Evolutionary conservation across 441 rosid species (phyloP), one percentile per base, ranked within the genome.

Genomic region (Populus hybrid): DNA sequence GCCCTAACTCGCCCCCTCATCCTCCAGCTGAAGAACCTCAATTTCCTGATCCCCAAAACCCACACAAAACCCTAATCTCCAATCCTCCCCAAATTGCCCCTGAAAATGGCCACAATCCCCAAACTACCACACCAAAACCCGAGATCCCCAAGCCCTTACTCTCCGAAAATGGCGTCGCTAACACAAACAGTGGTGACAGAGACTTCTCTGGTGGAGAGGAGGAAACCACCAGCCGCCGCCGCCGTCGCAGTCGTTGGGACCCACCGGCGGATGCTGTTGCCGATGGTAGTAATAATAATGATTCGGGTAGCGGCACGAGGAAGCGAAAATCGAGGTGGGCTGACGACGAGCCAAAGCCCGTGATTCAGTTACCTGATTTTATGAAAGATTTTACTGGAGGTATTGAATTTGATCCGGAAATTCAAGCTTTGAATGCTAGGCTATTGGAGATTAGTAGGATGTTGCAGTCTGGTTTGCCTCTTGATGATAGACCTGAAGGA

Each of bases 301-400:
- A 89, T 7, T 36, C 89, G 0, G 90, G 89, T 1, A 78, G 85
- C 24, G 94, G 90, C 12, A 77, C 87, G 2, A 85, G 85, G 85
- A 94, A 94, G 91, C 82, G 98, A 82, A 96, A 87, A 86, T 93
- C 97, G 2, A 81, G 99, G 57, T 96, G 98, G 99, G 97, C 97
- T 1, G 94, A 93, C 61, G 95, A 95, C 24, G 98, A 93, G 80
- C 97, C 97, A 8, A 95, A 90, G 83, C 97, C 94, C 1, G 50
- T 85, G 64, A 82, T 94, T 83, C 97, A 94, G 85, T 85, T 96
- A 26, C 99, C 98, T 8, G 98, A 95, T 86, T 95, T 93, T 79
- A 90, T 94, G 91, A 95, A 94, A 69, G 99, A 95, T 72, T 88
- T 93, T 64, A 78, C 96, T 5, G 96, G 96, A 87, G 97, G 96